phyloP scores from a whole-genome alignment of 768 basidiomycete species.

The Suillus spraguei region DNA sequence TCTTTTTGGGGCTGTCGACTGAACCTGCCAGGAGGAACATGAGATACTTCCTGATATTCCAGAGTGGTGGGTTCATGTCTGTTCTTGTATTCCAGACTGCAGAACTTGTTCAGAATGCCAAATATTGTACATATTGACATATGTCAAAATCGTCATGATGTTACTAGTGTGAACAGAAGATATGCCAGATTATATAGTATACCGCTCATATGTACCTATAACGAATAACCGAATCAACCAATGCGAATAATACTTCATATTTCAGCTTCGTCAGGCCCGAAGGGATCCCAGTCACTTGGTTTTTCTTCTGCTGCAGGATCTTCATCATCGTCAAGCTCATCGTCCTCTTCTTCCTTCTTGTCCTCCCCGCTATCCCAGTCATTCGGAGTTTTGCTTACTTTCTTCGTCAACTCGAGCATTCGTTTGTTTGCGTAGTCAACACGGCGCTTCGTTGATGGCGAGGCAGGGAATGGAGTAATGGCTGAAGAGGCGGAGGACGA shows the following conservation, averaged over 20 bases:
- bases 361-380: conserved; percentile 15
- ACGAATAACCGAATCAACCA: background rate
- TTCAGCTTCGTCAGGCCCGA: conserved; percentile 28
- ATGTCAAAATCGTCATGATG: background rate
- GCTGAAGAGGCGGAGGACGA: conserved; percentile 25
- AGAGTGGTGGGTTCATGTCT: background rate
- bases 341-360: conserved; percentile 22
- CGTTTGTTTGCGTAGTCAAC: conserved; percentile 35
- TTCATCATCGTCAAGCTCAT: conserved; percentile 19
- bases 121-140: background rate
- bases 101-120: background rate
- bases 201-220: background rate
- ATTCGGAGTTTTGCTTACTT: conserved; percentile 30
- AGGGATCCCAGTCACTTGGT: conserved; percentile 34
- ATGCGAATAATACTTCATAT: conserved; percentile 12
- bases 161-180: background rate
- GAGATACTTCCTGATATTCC: background rate
- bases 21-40: background rate
- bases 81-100: background rate
- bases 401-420: conserved; percentile 30
- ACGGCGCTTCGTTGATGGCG: conserved; percentile 28
- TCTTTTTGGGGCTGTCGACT: background rate
- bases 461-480: conserved; percentile 32
- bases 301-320: conserved; percentile 31
- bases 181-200: conserved; percentile 2